These are phyloP conservation scores for Fagus sylvatica DNA, from an alignment of 306 rosid genomes.

Conservation along the genomic window DNA sequence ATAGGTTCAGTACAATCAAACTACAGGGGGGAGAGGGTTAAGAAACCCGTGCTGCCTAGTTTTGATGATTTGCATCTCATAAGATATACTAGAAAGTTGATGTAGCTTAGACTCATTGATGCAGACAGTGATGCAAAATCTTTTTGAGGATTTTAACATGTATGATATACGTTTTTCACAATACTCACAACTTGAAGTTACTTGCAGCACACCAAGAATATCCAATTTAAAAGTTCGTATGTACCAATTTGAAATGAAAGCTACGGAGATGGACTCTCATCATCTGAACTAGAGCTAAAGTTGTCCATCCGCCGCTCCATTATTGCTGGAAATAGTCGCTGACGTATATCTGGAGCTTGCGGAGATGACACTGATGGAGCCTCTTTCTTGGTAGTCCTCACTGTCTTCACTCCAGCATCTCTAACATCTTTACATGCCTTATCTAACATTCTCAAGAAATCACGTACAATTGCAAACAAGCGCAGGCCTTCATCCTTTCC, in stretches of 20 bases:
- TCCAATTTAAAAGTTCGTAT: constrained; percentile 11
- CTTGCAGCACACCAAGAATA: constrained; percentile 4
- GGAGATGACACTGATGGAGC: constrained; percentile 19
- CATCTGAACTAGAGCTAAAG: constrained; percentile 60
- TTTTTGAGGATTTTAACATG: neutral
- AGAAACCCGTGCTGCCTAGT: neutral
- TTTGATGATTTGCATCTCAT: neutral
- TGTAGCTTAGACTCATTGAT: neutral
- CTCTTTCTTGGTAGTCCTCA: constrained; percentile 49
- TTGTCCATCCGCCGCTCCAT: constrained; percentile 50
- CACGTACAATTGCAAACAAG: constrained; percentile 68
- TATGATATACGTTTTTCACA: too few species aligned
- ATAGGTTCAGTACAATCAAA: neutral
- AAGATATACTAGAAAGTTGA: neutral
- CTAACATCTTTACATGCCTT: constrained; percentile 74
- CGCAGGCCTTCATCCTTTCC: constrained; percentile 89
- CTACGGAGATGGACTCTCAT: constrained; percentile 38
- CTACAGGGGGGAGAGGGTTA: neutral
- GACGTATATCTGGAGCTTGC: constrained; percentile 37
- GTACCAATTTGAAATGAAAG: constrained; percentile 23
- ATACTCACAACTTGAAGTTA: neutral
- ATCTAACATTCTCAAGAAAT: constrained; percentile 72
- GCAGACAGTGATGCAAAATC: neutral
- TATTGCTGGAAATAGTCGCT: constrained; percentile 74
- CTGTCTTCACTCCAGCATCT: constrained; percentile 26